Conservation (phyloP, 2,329 filamentous ascomycete species). For the Dactylellina parvicollis region DNA sequence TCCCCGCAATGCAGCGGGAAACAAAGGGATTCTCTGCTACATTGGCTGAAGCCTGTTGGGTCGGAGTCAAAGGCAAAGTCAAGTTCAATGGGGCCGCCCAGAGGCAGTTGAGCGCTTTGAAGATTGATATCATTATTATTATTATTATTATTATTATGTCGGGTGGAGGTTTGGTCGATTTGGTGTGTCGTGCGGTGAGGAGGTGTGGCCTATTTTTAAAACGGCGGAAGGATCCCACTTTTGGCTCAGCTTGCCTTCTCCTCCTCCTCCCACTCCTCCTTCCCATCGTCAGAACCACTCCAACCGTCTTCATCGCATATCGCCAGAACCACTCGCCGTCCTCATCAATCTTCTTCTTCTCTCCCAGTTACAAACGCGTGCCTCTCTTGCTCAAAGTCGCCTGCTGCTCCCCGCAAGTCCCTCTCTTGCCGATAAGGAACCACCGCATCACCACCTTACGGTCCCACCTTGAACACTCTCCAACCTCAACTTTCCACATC, state of each 20-base stretch:
- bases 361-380: background rate
- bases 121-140: no score
- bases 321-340: background rate
- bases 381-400: background rate
- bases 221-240: constrained; percentile 43
- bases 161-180: background rate
- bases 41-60: constrained; percentile 12
- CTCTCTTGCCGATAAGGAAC: constrained; percentile 5
- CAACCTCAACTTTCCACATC: background rate
- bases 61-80: constrained; percentile 8
- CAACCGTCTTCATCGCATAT: background rate
- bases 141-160: background rate
- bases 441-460: constrained; percentile 7
- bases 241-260: constrained; percentile 28
- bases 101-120: no score
- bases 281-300: constrained; percentile 9
- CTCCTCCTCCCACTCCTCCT: constrained; percentile 11
- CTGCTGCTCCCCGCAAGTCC: background rate
- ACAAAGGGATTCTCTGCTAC: constrained; percentile 30
- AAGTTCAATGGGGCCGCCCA: no score
- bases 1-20: constrained; percentile 32
- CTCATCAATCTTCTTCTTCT: background rate
- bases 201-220: constrained; percentile 40
- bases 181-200: background rate
- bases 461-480: background rate